Evolutionary conservation across 495 filamentous ascomycete species (phyloP).

Genomic region (Trichocladium uniseriatum): DNA sequence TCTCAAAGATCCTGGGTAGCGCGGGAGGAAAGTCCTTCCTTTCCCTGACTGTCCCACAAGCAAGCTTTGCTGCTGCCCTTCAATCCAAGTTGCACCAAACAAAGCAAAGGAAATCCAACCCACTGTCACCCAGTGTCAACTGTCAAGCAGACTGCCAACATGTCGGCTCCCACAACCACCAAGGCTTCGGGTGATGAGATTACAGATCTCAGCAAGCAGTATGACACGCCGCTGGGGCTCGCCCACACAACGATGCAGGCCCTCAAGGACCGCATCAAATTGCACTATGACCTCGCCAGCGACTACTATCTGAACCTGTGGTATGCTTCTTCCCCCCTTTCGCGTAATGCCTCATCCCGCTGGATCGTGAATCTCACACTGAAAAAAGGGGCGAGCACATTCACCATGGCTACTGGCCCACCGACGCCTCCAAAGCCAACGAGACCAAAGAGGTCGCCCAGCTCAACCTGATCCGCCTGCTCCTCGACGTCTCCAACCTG

Average conservation of each 20-base stretch:
- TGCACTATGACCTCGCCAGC: conserved; percentile 50
- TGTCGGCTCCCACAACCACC: background rate
- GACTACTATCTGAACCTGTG: conserved; percentile 46
- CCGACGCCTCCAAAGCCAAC: conserved; percentile 25
- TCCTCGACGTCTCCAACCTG: conserved; percentile 38
- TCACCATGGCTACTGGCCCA: conserved; percentile 48
- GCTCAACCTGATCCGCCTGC: conserved; percentile 40
- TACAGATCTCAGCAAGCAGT: conserved; percentile 32
- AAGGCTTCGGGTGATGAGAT: conserved; percentile 6
- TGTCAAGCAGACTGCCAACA: background rate
- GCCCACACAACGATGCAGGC: conserved; percentile 44
- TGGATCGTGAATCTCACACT: background rate
- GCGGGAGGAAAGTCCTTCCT: no score
- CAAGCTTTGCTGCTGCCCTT: background rate
- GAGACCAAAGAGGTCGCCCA: conserved; percentile 45
- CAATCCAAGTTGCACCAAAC: background rate
- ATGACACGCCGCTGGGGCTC: conserved; percentile 41
- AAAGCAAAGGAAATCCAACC: background rate
- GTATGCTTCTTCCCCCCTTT: conserved; percentile 19
- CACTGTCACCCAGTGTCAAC: no score
- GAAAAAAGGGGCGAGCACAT: conserved; percentile 48
- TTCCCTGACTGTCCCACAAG: no score
- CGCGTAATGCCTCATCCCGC: background rate
- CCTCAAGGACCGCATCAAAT: conserved; percentile 49
- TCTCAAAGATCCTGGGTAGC: no score